Percentiles rank a stretch among this genome's conserved stretches.
Conservation (phyloP, 768 basidiomycete genomes). For the Mycena latifolia region DNA sequence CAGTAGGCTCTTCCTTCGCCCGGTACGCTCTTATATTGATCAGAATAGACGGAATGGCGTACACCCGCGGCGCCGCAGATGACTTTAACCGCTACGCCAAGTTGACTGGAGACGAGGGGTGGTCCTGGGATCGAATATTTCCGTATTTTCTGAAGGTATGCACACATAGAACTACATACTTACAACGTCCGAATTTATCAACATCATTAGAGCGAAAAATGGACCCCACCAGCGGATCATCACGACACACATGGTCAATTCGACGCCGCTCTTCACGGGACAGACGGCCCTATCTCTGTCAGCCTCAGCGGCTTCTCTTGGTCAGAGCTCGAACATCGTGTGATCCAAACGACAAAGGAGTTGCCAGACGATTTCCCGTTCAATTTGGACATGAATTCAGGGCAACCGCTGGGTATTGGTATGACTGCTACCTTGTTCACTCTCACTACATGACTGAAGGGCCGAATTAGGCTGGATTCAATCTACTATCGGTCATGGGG, state of each 20-base stretch:
- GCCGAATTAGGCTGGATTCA: neutral
- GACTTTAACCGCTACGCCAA: too few relatives aligned
- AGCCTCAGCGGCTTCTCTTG: neutral
- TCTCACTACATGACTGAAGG: neutral
- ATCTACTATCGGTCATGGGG: neutral
- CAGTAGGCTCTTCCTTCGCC: too few relatives aligned
- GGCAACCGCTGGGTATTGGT: neutral
- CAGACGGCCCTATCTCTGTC: neutral
- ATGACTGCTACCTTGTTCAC: neutral
- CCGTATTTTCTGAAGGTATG: too few relatives aligned
- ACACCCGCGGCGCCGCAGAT: too few relatives aligned
- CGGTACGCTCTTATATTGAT: too few relatives aligned
- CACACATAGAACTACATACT: too few relatives aligned
- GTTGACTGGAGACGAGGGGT: too few relatives aligned
- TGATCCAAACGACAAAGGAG: neutral
- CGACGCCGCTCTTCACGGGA: neutral
- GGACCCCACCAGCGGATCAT: neutral
- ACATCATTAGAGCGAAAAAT: neutral
- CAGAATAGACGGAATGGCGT: too few relatives aligned
- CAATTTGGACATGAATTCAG: neutral
- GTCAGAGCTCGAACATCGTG: neutral
- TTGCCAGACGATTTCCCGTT: neutral
- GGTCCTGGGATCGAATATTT: too few relatives aligned
- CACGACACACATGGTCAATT: neutral
- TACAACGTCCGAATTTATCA: too few relatives aligned